Evolutionary conservation across 305 asterid genomes (phyloP), one percentile per base, ranked within the genome.

Genomic region (Fraxinus sp.): DNA sequence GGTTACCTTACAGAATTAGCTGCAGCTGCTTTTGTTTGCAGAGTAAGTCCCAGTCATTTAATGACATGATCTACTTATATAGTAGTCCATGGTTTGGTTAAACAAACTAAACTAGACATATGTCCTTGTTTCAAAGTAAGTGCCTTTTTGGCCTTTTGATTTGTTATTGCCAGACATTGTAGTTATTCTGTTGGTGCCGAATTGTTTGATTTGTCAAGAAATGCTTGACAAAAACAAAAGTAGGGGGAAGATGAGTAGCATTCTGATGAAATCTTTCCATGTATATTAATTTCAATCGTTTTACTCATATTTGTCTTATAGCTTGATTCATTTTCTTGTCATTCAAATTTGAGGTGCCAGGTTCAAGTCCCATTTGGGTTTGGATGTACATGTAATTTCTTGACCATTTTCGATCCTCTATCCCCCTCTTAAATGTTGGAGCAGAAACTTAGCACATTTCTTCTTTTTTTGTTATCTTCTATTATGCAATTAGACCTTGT

Each of bases 11-110:
- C 98, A 24, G 99, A 96, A 84, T 84, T 96, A 86, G 99, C 99
- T 43, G 99, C 99, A 46, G 99, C 99, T 74, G 97, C 99, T 84
- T 96, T 93, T 92, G 99, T 96, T 86, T 96, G 99, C 89, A 92
- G 96, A 88, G 99, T 96, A 83, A 83, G 94, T 85, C 57, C 77
- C 43, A 13, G 22, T 79, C 66, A 71, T 71, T 32, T 32, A 71
- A 71, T 16, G 26, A 16, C 41, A 32, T 0, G 10, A 33, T 71
- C 77, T 32, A 11, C 73, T 26, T 64, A 26, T 9, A 22, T 64
- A 24, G 73, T 64, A 3, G 30, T 22, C 35, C 73, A 64, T 24
- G 35, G 33, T 24, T 64, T 64, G n/a, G n/a, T 64, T 24, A 64
- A 22, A 64, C 16, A 14, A 62, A 7, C 30, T 22, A 62, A 62